Base-by-base conservation (phyloP, 164 flowering plant genomes). In the Cinnamomum chago region DNA sequence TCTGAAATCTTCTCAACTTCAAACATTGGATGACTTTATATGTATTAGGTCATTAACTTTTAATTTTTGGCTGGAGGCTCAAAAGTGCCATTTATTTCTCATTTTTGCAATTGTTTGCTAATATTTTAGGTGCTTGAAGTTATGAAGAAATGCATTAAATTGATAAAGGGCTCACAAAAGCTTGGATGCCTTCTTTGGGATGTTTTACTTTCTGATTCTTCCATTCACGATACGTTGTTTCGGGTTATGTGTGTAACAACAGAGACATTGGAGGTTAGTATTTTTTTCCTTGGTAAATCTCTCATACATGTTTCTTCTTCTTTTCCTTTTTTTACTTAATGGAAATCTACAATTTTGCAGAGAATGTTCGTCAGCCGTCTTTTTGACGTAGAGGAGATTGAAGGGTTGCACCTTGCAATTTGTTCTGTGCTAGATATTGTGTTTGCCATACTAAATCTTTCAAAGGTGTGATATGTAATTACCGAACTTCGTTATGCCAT, bases 121-220 rank as follows among this genome's bases (percentile, higher is more conserved):
- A 62, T 79, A 18, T 71, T 81, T 25, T 72, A 94, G 99, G 99
- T 84, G 50, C 87, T 95, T 80, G 97, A 88, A 79, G 76, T 93
- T 64, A 76, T 92, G 84, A 90, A 88, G 81, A 85, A 79, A 67
- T 90, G 97, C 86, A 84, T 92, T 62, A 50, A 68, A 50, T 78
- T 76, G 51, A 70, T 79, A 35, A 77, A 90, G 62, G 74, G 71
- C 79, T 78, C 76, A 62, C 75, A 68, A 65, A 92, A 85, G 76
- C 76, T 90, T 77, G 86, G 95, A 60, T 82, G 73, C 35, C 78
- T 82, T 60, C 64, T 92, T 70, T 77, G 68, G 35, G 86, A 90
- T 77, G 78, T 90, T 75, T 65, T 95, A 70, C 85, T 92, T 13
- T 70, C 58, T 73, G 98, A 95, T 82, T 85, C 95, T 74, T 93